These are phyloP conservation scores for Fusarium avenaceum DNA, from an alignment of 2,329 filamentous ascomycete species.

Conservation along the genomic window DNA sequence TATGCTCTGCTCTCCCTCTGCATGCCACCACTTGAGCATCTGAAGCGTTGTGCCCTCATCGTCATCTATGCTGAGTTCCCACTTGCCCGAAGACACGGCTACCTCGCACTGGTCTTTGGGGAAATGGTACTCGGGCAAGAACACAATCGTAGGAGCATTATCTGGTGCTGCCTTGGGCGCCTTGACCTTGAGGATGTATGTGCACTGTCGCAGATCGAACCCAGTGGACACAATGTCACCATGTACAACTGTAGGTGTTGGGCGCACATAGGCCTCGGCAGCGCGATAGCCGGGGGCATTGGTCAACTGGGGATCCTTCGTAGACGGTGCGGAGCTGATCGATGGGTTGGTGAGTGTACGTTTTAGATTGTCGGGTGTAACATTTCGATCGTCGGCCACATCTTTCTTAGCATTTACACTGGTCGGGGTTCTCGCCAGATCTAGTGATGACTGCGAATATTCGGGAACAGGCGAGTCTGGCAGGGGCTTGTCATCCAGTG, in stretches of 20 bases:
- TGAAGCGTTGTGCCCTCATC: slow-evolving; percentile 78
- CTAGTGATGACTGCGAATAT: slow-evolving; percentile 62
- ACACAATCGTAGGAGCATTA: slow-evolving; percentile 82
- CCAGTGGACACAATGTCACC: slow-evolving; percentile 79
- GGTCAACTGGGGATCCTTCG: slow-evolving; percentile 69
- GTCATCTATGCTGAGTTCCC: slow-evolving; percentile 84
- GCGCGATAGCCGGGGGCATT: slow-evolving; percentile 83
- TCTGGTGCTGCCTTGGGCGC: slow-evolving; percentile 71
- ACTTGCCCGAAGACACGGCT: slow-evolving; percentile 86
- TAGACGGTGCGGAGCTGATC: slow-evolving; percentile 70
- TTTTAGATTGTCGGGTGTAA: slow-evolving; percentile 83
- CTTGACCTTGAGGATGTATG: slow-evolving; percentile 79
- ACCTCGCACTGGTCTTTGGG: slow-evolving; percentile 79
- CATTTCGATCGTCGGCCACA: slow-evolving; percentile 66
- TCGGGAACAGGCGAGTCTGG: slow-evolving; percentile 65
- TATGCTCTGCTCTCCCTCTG: slow-evolving; percentile 83
- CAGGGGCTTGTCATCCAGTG: slow-evolving; percentile 80
- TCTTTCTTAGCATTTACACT: slow-evolving; percentile 52
- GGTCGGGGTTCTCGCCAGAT: slow-evolving; percentile 46
- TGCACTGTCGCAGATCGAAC: slow-evolving; percentile 85
- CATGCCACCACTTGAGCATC: slow-evolving; percentile 92
- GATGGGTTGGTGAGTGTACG: slow-evolving; percentile 76
- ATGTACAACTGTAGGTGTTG: slow-evolving; percentile 80
- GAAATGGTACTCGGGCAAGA: slow-evolving; percentile 93
- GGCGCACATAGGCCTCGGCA: slow-evolving; percentile 92